phyloP scores from a whole-genome alignment of 1,284 basidiomycete genomes.

The Rhodotorula sp. region DNA sequence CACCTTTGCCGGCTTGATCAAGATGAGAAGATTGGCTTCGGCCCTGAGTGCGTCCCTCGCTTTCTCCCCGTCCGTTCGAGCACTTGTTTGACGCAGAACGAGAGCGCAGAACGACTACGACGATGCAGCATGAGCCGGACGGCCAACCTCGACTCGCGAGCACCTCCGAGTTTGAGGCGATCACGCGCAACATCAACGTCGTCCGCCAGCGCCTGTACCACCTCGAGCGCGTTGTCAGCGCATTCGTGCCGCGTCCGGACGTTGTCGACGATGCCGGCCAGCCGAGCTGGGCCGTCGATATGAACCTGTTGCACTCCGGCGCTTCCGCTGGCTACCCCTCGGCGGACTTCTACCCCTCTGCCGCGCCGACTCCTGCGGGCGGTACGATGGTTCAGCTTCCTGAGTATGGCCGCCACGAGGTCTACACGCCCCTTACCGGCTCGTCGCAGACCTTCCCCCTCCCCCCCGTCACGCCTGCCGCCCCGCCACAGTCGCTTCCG shows the following conservation, averaged over 20 bases:
- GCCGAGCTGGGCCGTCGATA: slow-evolving; percentile 21
- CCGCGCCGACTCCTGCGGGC: too few relatives aligned
- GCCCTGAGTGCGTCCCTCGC: neutral
- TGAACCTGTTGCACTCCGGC: slow-evolving; percentile 1
- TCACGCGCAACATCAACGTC: slow-evolving; percentile 17
- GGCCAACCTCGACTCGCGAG: slow-evolving; percentile 12
- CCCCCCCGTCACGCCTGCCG: neutral
- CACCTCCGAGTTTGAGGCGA: slow-evolving; percentile 25
- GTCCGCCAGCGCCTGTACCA: slow-evolving; percentile 31
- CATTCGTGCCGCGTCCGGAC: slow-evolving; percentile 25
- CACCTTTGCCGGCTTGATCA: slow-evolving; percentile 17
- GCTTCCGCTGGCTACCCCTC: neutral
- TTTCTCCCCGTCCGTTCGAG: neutral
- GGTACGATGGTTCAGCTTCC: too few relatives aligned
- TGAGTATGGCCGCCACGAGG: too few relatives aligned
- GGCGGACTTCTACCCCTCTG: neutral
- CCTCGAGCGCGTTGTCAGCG: slow-evolving; percentile 31
- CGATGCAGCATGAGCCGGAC: neutral
- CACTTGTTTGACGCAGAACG: neutral
- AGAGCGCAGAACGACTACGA: too few relatives aligned
- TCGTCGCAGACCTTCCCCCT: neutral
- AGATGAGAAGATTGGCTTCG: slow-evolving; percentile 6
- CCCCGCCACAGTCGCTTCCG: neutral
- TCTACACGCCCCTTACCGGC: neutral
- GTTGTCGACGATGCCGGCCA: slow-evolving; percentile 9